These are phyloP conservation scores for Sphaerosporella brunnea DNA, from an alignment of 495 filamentous ascomycete species.

Conservation along the genomic window DNA sequence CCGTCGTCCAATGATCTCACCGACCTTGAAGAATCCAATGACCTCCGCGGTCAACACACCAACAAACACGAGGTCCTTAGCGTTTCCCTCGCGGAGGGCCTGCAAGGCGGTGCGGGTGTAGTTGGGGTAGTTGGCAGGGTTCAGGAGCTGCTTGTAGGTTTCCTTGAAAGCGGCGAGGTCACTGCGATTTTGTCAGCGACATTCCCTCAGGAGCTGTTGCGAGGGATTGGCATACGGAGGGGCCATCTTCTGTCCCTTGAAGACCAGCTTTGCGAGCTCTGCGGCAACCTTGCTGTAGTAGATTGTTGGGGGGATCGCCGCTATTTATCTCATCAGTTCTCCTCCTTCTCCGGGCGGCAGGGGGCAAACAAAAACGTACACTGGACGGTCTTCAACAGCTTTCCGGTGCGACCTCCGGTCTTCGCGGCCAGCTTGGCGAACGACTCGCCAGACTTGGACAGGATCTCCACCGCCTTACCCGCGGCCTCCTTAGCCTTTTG, in stretches of 20 bases:
- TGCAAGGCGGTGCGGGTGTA: constrained; percentile 38
- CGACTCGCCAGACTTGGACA: constrained; percentile 40
- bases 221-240: constrained; percentile 58
- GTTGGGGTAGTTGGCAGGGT: constrained; percentile 31
- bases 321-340: constrained; percentile 30
- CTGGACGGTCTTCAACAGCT: constrained; percentile 62
- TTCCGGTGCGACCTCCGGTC: constrained; percentile 71
- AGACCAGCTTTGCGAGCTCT: constrained; percentile 74
- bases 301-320: constrained; percentile 63
- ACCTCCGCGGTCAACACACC: constrained; percentile 72
- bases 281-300: constrained; percentile 82
- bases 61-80: constrained; percentile 45
- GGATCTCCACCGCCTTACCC: constrained; percentile 54
- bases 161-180: constrained; percentile 63
- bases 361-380: constrained; percentile 41
- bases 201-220: neutral
- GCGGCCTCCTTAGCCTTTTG: constrained; percentile 71
- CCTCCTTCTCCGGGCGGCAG: neutral
- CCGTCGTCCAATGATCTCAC: constrained; percentile 85
- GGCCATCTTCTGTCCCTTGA: constrained; percentile 73
- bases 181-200: constrained; percentile 31
- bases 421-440: constrained; percentile 38
- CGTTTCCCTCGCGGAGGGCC: constrained; percentile 49
- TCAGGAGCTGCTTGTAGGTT: constrained; percentile 51
- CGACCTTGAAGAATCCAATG: constrained; percentile 91